phyloP scores from a whole-genome alignment of 345 rosid genomes.

The Arabis hirsuta region DNA sequence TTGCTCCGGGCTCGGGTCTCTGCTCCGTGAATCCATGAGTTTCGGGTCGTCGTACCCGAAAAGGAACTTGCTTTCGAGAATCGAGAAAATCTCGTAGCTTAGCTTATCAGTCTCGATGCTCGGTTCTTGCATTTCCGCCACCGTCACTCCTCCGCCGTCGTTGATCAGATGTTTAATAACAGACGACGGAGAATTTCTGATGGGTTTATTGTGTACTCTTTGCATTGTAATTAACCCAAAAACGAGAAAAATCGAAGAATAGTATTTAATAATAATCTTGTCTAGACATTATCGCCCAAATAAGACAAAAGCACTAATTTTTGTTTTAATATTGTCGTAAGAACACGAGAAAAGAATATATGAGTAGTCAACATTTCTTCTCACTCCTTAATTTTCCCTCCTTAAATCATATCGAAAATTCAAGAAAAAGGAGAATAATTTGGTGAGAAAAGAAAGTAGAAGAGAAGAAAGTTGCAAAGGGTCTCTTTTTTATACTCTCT shows the following conservation, averaged over 20 bases:
- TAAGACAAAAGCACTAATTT: slow-evolving; percentile 24
- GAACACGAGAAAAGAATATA: slow-evolving; percentile 42
- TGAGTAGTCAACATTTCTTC: slow-evolving; percentile 23
- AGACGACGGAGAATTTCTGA: not conserved
- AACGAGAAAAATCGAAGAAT: not conserved
- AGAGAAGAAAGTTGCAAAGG: slow-evolving; percentile 28
- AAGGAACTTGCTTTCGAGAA: slow-evolving; percentile 87
- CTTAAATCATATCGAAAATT: slow-evolving; percentile 18
- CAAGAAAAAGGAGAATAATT: slow-evolving; percentile 5
- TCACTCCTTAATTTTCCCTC: slow-evolving; percentile 36
- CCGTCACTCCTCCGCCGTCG: slow-evolving; percentile 47
- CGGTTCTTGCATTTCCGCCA: slow-evolving; percentile 79
- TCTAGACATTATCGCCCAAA: slow-evolving; percentile 45
- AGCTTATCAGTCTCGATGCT: slow-evolving; percentile 95
- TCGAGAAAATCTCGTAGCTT: slow-evolving; percentile 95
- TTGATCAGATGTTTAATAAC: not conserved
- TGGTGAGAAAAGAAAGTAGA: not conserved
- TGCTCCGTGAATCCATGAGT: slow-evolving; percentile 75
- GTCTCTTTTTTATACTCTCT: slow-evolving; percentile 32
- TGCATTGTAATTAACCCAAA: slow-evolving; percentile 31
- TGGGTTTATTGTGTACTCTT: slow-evolving; percentile 35
- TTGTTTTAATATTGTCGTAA: slow-evolving; percentile 20
- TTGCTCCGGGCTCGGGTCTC: slow-evolving; percentile 52
- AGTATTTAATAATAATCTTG: slow-evolving; percentile 17
- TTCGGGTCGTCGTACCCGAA: slow-evolving; percentile 88